Percentiles rank a stretch among this genome's conserved stretches.
Conservation (phyloP, 768 basidiomycete genomes). For the Boletus subparvulus region DNA sequence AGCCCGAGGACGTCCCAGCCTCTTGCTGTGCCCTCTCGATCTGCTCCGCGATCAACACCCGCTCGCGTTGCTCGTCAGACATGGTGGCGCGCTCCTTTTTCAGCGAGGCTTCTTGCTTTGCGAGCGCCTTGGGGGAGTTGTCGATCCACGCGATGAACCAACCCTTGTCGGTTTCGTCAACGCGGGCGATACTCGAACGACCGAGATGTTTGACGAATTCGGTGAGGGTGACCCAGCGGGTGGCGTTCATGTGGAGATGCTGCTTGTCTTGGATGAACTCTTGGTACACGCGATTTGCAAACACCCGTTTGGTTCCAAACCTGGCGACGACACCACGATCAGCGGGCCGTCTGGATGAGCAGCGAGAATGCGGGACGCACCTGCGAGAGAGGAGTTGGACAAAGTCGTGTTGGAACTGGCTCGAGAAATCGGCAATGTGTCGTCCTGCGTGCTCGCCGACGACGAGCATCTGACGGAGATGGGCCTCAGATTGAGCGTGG, state of each 20-base stretch:
- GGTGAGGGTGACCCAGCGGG: slow-evolving; percentile 96
- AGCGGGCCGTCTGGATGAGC: not conserved
- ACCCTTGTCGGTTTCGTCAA: slow-evolving; percentile 98
- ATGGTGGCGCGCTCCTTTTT: slow-evolving; percentile 91
- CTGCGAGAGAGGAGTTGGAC: slow-evolving; percentile 85
- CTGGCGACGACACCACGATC: slow-evolving; percentile 34
- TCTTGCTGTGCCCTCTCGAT: slow-evolving; percentile 80
- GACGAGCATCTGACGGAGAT: slow-evolving; percentile 95
- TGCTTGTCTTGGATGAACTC: slow-evolving; percentile 94
- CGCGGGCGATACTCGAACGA: slow-evolving; percentile 78
- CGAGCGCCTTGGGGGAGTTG: slow-evolving; percentile 90
- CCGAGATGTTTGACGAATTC: slow-evolving; percentile 93
- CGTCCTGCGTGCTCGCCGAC: slow-evolving; percentile 92
- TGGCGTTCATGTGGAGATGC: slow-evolving; percentile 98
- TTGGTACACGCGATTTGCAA: slow-evolving; percentile 94
- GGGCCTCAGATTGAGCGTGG: slow-evolving; percentile 83
- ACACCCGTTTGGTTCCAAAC: slow-evolving; percentile 92
- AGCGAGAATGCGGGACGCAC: slow-evolving; percentile 38
- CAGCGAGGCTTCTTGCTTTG: slow-evolving; percentile 80
- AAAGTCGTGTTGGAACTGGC: slow-evolving; percentile 88
- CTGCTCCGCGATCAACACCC: slow-evolving; percentile 86
- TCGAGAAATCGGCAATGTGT: slow-evolving; percentile 89
- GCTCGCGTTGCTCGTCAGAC: slow-evolving; percentile 94
- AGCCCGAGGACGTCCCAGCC: slow-evolving; percentile 29
- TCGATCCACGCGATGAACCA: slow-evolving; percentile 99